Conservation (phyloP, 139 green algal genomes). For the Chlamydomonas incerta region DNA sequence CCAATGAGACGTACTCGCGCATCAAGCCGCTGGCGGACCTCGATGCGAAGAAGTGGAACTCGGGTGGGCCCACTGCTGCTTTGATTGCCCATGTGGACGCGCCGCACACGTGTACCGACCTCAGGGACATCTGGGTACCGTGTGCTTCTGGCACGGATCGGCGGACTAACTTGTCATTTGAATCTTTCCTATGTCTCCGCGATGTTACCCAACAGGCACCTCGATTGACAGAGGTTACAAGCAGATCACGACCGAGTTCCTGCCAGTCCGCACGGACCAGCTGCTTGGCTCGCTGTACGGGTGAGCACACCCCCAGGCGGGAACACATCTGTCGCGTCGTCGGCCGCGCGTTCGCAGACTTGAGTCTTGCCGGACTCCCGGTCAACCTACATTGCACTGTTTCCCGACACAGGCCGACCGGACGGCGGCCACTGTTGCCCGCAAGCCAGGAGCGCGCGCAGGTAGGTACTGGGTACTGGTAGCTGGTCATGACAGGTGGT, state of each 20-base stretch:
- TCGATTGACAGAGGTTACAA: slow-evolving; percentile 65
- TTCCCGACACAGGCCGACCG: neutral
- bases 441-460: slow-evolving; percentile 11
- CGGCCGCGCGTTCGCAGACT: neutral
- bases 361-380: too few relatives aligned
- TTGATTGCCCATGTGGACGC: neutral
- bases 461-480: too few relatives aligned
- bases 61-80: neutral
- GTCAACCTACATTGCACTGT: neutral
- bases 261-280: slow-evolving; percentile 56
- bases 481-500: neutral
- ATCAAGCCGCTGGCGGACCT: slow-evolving; percentile 38
- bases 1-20: slow-evolving; percentile 57
- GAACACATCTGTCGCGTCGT: neutral
- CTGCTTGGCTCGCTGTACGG: slow-evolving; percentile 43
- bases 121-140: too few relatives aligned
- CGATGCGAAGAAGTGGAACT: slow-evolving; percentile 26
- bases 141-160: too few relatives aligned
- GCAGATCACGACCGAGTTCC: slow-evolving; percentile 65
- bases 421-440: slow-evolving; percentile 48
- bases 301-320: too few relatives aligned
- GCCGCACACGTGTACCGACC: too few relatives aligned
- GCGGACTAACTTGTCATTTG: too few relatives aligned
- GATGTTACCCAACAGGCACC: slow-evolving; percentile 31
- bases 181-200: too few relatives aligned